Conservation (phyloP, 169 alveolate genomes). For the Eimeria necatrix region DNA sequence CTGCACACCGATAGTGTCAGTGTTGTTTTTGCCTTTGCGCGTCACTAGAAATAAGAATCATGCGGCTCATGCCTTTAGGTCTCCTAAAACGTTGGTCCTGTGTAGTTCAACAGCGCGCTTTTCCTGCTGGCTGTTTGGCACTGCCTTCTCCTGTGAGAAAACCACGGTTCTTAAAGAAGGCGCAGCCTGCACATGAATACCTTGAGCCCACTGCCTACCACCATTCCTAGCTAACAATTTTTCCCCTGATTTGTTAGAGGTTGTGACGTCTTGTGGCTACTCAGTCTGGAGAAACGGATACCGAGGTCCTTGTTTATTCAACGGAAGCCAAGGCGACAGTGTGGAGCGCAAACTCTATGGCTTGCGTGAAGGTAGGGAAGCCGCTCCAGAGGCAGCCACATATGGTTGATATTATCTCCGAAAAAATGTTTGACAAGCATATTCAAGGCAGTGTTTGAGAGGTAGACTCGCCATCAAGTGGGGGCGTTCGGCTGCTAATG, state of each 20-base stretch:
- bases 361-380: conserved; percentile 74
- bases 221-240: no score
- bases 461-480: neutral
- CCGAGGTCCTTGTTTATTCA: conserved; percentile 66
- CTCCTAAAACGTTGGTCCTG: conserved; percentile 39
- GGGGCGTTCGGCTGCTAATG: neutral
- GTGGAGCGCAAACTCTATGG: conserved; percentile 78
- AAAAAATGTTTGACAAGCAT: neutral
- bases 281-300: conserved; percentile 56
- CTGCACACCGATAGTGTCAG: neutral
- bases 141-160: conserved; percentile 54
- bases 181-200: no score
- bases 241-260: neutral
- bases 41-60: neutral
- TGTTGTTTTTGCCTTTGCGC: neutral
- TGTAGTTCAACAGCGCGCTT: conserved; percentile 49
- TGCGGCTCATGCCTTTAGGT: conserved; percentile 16
- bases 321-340: conserved; percentile 78
- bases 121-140: conserved; percentile 52
- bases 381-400: neutral
- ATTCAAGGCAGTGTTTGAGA: neutral
- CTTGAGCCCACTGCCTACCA: no score
- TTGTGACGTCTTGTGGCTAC: neutral
- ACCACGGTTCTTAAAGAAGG: neutral
- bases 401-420: no score